Evolutionary conservation across 2,329 filamentous ascomycete species (phyloP).

Genomic region (Thelonectria olida): DNA sequence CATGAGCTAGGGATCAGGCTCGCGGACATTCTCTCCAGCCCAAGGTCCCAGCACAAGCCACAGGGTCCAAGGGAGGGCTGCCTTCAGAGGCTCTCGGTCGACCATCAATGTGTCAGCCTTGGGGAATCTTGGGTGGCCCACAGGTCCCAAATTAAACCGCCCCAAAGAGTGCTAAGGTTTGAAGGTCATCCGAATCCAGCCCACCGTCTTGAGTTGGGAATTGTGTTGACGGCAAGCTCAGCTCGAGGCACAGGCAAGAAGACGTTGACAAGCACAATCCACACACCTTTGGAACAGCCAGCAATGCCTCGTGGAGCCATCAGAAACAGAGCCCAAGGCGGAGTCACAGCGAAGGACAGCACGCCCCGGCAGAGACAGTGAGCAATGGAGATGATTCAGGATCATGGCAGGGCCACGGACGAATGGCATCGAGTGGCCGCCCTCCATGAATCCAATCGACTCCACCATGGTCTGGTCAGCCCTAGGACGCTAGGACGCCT

Average conservation of each 20-base stretch:
- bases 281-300: background rate
- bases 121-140: slow-evolving; percentile 12
- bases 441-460: background rate
- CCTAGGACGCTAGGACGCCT: slow-evolving; percentile 35
- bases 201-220: slow-evolving; percentile 7
- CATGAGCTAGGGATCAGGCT: background rate
- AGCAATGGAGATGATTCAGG: background rate
- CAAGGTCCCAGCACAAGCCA: background rate
- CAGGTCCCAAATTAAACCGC: slow-evolving; percentile 22
- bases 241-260: background rate
- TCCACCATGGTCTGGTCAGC: slow-evolving; percentile 35
- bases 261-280: background rate
- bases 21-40: background rate
- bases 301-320: background rate
- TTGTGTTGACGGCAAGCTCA: slow-evolving; percentile 1
- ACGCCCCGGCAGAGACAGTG: background rate
- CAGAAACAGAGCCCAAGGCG: background rate
- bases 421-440: slow-evolving; percentile 7
- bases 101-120: slow-evolving; percentile 21
- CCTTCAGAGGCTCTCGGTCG: too few species aligned
- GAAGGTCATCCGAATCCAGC: background rate
- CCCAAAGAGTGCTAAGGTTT: slow-evolving; percentile 6
- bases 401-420: slow-evolving; percentile 2
- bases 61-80: too few species aligned
- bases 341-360: background rate